Evolutionary conservation across 345 rosid species (phyloP).

Genomic region (Alliaria petiolata): DNA sequence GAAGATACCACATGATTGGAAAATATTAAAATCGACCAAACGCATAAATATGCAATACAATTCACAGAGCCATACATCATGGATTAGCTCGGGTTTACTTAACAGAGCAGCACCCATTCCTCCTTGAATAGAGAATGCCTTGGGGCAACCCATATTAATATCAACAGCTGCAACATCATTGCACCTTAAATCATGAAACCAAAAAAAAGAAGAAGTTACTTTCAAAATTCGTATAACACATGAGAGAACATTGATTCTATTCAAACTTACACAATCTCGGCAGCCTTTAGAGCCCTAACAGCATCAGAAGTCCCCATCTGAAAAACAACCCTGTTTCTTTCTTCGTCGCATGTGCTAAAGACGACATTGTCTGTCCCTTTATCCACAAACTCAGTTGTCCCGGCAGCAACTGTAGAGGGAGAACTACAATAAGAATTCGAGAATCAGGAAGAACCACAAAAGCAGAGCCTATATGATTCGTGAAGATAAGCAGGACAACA

Average conservation of each 20-base stretch:
- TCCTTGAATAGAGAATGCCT: slow-evolving; percentile 83
- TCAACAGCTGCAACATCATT: slow-evolving; percentile 84
- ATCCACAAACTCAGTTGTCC: slow-evolving; percentile 80
- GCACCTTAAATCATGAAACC: slow-evolving; percentile 42
- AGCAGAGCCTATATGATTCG: background rate
- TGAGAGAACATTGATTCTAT: background rate
- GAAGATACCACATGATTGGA: background rate
- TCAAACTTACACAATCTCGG: slow-evolving; percentile 67
- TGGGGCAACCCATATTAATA: slow-evolving; percentile 97
- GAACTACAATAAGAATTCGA: slow-evolving; percentile 22
- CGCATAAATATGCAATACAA: background rate
- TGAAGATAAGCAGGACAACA: background rate
- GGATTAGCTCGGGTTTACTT: slow-evolving; percentile 76
- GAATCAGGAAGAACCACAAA: slow-evolving; percentile 23
- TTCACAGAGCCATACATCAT: slow-evolving; percentile 52
- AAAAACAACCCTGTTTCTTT: slow-evolving; percentile 61
- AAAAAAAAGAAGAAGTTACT: background rate
- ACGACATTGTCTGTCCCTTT: slow-evolving; percentile 75
- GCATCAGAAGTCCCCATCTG: slow-evolving; percentile 98
- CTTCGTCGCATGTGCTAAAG: slow-evolving; percentile 73
- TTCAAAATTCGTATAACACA: background rate
- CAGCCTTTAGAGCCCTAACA: slow-evolving; percentile 76
- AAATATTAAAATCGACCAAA: background rate
- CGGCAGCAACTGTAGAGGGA: slow-evolving; percentile 46
- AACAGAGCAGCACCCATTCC: slow-evolving; percentile 98